A percentile compares a stretch with the other conserved stretches of the same genome.
Evolutionary conservation across 371 early-diverging fungal species (phyloP).

Genomic region (Mortierella sp.): DNA sequence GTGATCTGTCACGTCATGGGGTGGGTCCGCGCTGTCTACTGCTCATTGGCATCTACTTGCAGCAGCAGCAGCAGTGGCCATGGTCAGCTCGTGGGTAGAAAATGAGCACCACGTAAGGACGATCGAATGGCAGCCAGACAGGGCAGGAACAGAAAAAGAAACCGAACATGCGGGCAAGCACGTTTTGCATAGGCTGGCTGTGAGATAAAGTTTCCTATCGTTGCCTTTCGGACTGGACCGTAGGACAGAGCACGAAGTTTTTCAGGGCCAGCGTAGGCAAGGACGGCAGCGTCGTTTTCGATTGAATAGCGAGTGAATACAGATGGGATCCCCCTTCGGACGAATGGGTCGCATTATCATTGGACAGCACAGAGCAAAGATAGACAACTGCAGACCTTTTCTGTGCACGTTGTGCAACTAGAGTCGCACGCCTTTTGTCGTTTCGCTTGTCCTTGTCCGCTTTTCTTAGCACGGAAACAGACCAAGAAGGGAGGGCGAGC

Average conservation of each 20-base stretch:
- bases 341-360: neutral
- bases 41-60: no score
- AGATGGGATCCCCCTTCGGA: neutral
- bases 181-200: no score
- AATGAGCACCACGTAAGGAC: no score
- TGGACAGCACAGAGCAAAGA: neutral
- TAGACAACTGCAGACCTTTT: neutral
- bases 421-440: neutral
- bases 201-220: slow-evolving; percentile 5
- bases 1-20: no score
- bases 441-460: neutral
- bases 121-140: neutral
- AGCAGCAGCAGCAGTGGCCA: no score
- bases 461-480: neutral
- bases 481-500: no score
- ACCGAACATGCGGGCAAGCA: no score
- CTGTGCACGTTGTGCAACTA: neutral
- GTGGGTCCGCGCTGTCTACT: no score
- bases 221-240: slow-evolving; percentile 11
- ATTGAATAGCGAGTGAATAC: slow-evolving; percentile 30
- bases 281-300: slow-evolving; percentile 23
- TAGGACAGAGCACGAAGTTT: slow-evolving; percentile 6
- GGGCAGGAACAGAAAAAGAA: no score
- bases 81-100: no score
- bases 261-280: slow-evolving; percentile 14